Evolutionary conservation across 2,329 filamentous ascomycete species (phyloP).

Genomic region (Podosphaera fusca): DNA sequence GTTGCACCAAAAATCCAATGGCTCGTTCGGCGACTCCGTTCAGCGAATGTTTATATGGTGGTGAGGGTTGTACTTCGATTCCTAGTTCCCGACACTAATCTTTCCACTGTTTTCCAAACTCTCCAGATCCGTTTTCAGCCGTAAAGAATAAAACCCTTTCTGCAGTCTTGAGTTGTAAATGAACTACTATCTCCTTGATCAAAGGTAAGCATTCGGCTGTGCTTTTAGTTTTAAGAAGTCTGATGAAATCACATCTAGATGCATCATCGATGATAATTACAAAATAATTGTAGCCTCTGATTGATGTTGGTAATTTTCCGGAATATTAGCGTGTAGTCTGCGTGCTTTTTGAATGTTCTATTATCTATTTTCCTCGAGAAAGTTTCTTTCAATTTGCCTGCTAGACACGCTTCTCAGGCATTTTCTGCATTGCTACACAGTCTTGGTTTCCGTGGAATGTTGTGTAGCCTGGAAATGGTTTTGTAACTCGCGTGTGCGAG

Average conservation of each 20-base stretch:
- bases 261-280: background rate
- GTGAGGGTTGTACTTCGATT: no score
- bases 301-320: no score
- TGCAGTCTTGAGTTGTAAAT: background rate
- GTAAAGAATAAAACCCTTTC: background rate
- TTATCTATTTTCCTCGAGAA: background rate
- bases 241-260: background rate
- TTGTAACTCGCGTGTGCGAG: background rate
- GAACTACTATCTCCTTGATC: no score
- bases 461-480: background rate
- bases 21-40: background rate
- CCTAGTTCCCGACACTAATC: background rate
- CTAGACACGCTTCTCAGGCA: background rate
- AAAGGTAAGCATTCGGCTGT: no score
- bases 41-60: background rate
- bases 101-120: background rate
- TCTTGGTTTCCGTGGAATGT: background rate
- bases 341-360: background rate
- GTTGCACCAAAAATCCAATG: background rate
- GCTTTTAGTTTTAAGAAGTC: no score
- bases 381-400: background rate
- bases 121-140: background rate
- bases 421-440: background rate
- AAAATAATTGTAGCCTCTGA: background rate
- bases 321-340: no score